Evolutionary conservation across 345 rosid species (phyloP), one percentile per base, ranked within the genome.

Genomic region (Trapa incisa): DNA sequence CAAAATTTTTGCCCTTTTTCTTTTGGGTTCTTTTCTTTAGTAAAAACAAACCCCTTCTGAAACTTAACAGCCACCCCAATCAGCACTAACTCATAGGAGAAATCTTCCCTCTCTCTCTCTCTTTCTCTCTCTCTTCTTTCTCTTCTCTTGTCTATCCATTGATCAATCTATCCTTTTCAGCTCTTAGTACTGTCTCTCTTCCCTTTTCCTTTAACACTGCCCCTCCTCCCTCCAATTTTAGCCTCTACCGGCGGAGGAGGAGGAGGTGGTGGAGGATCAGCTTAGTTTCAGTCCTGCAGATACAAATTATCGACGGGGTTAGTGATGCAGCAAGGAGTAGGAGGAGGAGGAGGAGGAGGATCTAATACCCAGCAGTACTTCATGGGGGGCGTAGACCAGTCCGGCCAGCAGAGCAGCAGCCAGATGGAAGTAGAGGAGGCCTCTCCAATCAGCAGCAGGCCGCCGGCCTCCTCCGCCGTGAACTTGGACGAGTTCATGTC

Each of bases 371-470:
- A 67, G 69, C 72, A 71, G 64, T 13, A 41, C 47, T 6, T 38
- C 47, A 65, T 43, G 52, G 52, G 70, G 11, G 77, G 71, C 64
- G 71, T 63, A 54, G 62, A 45, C 72, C 65, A 65, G 8, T 50
- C 75, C n/a, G 29, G 29, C 29, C 76, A 71, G 60, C 67, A 68
- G 52, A 52, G 61, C 57, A 75, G 65, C 37, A 75, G 67, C 37
- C 77, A 76, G 71, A 83, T 80, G 69, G 74, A 81, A 0, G 94
- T 84, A 45, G 96, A 91, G 69, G 89, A 83, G 65, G 96, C 97
- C 67, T 88, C 97, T 3, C 97, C 96, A 16, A 91, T 91, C 63
- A 88, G 92, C 79, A 86, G 92, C 81, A 77, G 97, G 73, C 96
- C 92, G 37, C 97, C 97, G 0, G 90, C 94, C 1, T 47, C 73